Evolutionary conservation across 352 stramenopile species (phyloP), one percentile per base, ranked within the genome.

Genomic region (Phytophthora pisi): DNA sequence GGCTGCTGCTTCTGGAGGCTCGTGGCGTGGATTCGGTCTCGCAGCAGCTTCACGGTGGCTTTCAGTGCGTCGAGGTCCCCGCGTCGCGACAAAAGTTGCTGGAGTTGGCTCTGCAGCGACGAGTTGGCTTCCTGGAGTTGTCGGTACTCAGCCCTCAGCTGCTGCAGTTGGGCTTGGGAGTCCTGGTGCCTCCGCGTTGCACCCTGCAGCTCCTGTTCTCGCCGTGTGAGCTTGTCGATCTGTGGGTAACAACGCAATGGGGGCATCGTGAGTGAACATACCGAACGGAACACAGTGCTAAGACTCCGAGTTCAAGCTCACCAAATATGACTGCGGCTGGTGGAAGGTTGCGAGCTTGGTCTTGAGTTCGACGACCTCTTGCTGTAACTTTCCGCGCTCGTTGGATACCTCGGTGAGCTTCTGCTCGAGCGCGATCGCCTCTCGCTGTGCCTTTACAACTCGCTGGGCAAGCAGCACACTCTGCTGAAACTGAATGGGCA

Each of bases 311-410:
- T 26, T 26, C 16, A 8, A 52, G 30, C 54, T 40, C 65, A 93
- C 85, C 72, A 93, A 61, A 66, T 92, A 93, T 5, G 83, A 77
- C 51, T 93, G 86, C 5, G 86, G 86, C 46, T 93, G 86, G 34
- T 91, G 80, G 7, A 91, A 63, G n/a, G 76, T 81, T 13, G 59
- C 57, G 20, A 93, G 57, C 38, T 81, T 82, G 3, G 56, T 30
- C 24, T 75, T 83, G 0, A 88, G 53, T 4, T 77, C 60, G 0
- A 51, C 55, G n/a, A 80, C 43, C 7, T 88, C 55, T 7, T 64
- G 43, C 16, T 78, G 43, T 1, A 91, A 68, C 3, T 57, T 57
- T 0, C 15, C 10, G 24, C 74, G 71, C n/a, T 89, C 81, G 7
- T 15, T 42, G 3, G 40, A 57, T 16, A 72, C 71, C 2, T 76